Percentiles rank a stretch among this genome's conserved stretches.
phyloP scores from a whole-genome alignment of 2,329 filamentous ascomycete genomes.

The Aspergillus sp. region DNA sequence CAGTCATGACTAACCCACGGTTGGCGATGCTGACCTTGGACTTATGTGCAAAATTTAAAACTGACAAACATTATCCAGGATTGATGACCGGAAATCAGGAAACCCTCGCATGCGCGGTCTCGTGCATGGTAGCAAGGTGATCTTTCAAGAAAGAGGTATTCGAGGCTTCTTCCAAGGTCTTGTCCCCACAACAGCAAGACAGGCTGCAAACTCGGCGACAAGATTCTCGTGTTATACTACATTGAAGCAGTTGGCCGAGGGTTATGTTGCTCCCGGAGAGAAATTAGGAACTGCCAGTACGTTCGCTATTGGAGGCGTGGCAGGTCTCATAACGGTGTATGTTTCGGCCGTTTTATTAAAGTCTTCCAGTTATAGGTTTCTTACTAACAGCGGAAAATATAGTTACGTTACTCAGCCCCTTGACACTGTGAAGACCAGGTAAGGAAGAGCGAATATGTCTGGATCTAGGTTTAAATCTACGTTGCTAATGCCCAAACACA shows the following conservation, averaged over 20 bases:
- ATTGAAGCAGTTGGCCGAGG: constrained; percentile 82
- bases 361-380: background rate
- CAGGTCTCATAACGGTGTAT: constrained; percentile 82
- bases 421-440: constrained; percentile 87
- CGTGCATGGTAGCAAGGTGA: constrained; percentile 79
- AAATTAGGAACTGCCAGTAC: constrained; percentile 84
- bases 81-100: constrained; percentile 84
- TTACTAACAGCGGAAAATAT: background rate
- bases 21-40: background rate
- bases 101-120: constrained; percentile 88
- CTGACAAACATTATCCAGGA: constrained; percentile 44
- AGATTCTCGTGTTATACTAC: constrained; percentile 88
- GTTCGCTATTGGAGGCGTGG: constrained; percentile 82
- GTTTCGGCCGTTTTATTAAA: background rate
- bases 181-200: constrained; percentile 85
- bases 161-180: constrained; percentile 96
- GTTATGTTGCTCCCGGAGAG: constrained; percentile 88
- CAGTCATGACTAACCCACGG: constrained; percentile 19
- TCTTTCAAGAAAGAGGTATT: constrained; percentile 78
- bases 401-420: constrained; percentile 59
- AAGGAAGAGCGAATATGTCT: constrained; percentile 5
- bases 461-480: constrained; percentile 8
- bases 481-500: constrained; percentile 14
- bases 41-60: background rate
- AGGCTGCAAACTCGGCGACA: constrained; percentile 88